Evolutionary conservation across 2,329 filamentous ascomycete species (phyloP), one percentile per base, ranked within the genome.

Genomic region (Tolypocladium sp.): DNA sequence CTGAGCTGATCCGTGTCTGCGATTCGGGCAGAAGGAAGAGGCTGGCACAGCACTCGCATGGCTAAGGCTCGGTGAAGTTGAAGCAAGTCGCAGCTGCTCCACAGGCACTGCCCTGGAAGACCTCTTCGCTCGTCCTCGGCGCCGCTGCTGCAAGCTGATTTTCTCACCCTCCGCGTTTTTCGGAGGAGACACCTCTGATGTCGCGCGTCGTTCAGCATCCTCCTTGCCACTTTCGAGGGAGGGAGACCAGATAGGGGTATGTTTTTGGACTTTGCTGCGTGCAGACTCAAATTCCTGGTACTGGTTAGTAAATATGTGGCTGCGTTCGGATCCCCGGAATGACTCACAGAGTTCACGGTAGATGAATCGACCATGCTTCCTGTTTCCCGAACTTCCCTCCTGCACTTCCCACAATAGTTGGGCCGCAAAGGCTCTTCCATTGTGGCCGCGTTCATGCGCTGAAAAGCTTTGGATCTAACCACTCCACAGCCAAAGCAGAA

Each of bases 401-500:
- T 58, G 56, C 73, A 75, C 15, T 52, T 60, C 22, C 57, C 59
- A 54, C 73, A 75, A 56, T 74, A 74, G 53, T 74, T 75, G 17
- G 65, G 67, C 10, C 69, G 58, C 20, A 73, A 60, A 2, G 65
- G 59, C 27, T 67, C 63, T 9, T 69, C 71, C 25, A 65, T 60
- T 2, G 62, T 53, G 13, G 62, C 59, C 3, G 66, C 63, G 38
- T 68, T 57, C 9, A 55, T 58, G 5, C 62, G 58, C 6, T 69
- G 67, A 55, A 68, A 70, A 4, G 49, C 54, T 38, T 63, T 68
- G 17, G 68, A 70, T 44, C 68, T 58, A 4, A 61, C 67, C 27
- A 62, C 61, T 8, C 68, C 68, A 49, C 68, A 70, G 13, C 68
- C 63, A n/a, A 65, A 75, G 65, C 79, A 82, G 25, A 79, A 73